These are phyloP conservation scores for Meira miltonrushii DNA, from an alignment of 1,284 basidiomycete species.

Conservation along the genomic window DNA sequence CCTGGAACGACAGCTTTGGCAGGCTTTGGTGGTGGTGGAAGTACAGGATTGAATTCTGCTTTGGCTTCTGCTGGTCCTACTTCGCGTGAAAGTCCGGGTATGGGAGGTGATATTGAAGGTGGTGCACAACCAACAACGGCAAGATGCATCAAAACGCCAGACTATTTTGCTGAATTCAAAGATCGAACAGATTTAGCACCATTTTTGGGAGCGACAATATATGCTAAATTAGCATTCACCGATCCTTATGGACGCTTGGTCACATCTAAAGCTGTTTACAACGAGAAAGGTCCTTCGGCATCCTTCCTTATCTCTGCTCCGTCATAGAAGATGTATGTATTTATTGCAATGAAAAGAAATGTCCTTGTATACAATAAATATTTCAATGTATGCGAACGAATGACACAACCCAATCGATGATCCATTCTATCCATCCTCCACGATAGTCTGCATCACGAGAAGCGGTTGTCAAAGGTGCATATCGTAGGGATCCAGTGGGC, in stretches of 20 bases:
- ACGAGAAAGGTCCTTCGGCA: constrained; percentile 40
- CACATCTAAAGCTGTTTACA: constrained; percentile 48
- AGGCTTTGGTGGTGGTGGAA: not conserved
- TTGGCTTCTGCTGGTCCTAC: not conserved
- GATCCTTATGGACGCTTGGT: constrained; percentile 40
- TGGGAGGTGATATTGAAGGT: not conserved
- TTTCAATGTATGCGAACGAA: not conserved
- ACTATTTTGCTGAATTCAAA: constrained; percentile 51
- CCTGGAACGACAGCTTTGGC: not conserved
- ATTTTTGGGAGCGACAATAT: constrained; percentile 49
- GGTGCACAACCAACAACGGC: constrained; percentile 35
- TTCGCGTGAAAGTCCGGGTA: constrained; percentile 8
- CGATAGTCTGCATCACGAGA: not conserved
- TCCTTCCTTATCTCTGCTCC: constrained; percentile 17
- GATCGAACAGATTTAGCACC: constrained; percentile 46
- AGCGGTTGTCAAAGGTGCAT: not conserved
- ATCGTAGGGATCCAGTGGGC: not conserved
- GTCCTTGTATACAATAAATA: not conserved
- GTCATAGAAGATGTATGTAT: not conserved
- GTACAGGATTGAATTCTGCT: too few species aligned
- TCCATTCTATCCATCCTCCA: not conserved
- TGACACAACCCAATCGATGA: not conserved
- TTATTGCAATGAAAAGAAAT: too few species aligned
- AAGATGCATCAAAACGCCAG: constrained; percentile 42
- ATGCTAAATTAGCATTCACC: constrained; percentile 44